A percentile compares a stretch with the other conserved stretches of the same genome.
Conservation (phyloP, 257 asterid genomes). For the Capsicum rhomboideum region DNA sequence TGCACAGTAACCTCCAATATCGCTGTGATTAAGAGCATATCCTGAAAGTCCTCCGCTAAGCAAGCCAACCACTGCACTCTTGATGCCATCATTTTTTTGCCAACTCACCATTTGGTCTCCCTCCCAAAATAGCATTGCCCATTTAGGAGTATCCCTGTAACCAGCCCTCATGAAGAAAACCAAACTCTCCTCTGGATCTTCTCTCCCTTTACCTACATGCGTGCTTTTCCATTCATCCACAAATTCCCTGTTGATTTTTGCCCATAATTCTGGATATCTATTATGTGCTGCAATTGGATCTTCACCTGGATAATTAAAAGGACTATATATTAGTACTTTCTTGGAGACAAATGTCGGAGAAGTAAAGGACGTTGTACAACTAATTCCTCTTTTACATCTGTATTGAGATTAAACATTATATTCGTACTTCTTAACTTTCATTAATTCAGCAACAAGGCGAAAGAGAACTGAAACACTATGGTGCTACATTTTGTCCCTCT, state of each 20-base stretch:
- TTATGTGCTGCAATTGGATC: conserved; percentile 91
- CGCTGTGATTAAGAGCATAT: conserved; percentile 87
- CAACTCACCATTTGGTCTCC: conserved; percentile 99
- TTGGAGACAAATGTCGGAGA: neutral
- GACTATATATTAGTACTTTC: neutral
- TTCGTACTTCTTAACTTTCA: neutral
- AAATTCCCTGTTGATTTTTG: conserved; percentile 67
- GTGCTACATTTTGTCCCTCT: neutral
- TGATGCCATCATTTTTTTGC: conserved; percentile 94
- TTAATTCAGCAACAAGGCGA: neutral
- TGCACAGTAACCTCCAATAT: conserved; percentile 89
- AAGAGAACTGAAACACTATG: neutral
- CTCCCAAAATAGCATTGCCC: conserved; percentile 92
- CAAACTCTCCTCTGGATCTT: conserved; percentile 37
- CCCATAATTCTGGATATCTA: conserved; percentile 92
- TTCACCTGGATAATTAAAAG: conserved; percentile 48
- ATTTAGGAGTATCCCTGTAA: conserved; percentile 67
- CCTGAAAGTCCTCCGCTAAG: conserved; percentile 88
- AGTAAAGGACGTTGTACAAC: neutral
- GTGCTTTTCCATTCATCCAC: conserved; percentile 70
- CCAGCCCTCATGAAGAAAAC: conserved; percentile 98
- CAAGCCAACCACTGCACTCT: conserved; percentile 85
- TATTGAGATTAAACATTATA: neutral
- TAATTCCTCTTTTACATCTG: neutral
- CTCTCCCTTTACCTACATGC: conserved; percentile 19